These are phyloP conservation scores for Colletotrichum melonis DNA, from an alignment of 2,329 filamentous ascomycete genomes.

Conservation along the genomic window DNA sequence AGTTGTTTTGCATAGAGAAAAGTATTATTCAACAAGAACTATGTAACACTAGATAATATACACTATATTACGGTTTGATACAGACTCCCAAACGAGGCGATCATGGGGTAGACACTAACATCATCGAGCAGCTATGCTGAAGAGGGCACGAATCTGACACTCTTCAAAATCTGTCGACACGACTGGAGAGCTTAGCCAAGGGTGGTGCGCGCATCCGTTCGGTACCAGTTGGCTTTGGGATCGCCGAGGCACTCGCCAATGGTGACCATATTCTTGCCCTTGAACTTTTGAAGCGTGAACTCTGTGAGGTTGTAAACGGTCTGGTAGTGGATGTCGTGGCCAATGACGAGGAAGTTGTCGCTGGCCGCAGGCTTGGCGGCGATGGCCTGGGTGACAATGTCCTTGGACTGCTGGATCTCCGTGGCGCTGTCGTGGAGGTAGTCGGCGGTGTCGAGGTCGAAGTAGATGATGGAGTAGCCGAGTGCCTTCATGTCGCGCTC, in stretches of 20 bases:
- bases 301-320: slow-evolving; percentile 52
- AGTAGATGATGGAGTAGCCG: slow-evolving; percentile 50
- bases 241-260: slow-evolving; percentile 63
- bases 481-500: slow-evolving; percentile 40
- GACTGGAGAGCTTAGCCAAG: not conserved
- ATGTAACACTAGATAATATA: not conserved
- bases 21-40: not conserved
- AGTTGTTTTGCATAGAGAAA: not conserved
- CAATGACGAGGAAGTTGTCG: slow-evolving; percentile 40
- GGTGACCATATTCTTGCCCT: slow-evolving; percentile 55
- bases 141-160: not conserved
- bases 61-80: not conserved
- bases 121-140: not conserved
- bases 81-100: not conserved
- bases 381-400: slow-evolving; percentile 48
- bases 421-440: slow-evolving; percentile 45
- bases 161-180: not conserved
- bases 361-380: slow-evolving; percentile 42
- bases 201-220: slow-evolving; percentile 37
- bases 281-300: slow-evolving; percentile 49
- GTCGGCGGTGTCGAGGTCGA: slow-evolving; percentile 50
- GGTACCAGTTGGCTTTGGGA: slow-evolving; percentile 59
- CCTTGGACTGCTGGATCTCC: slow-evolving; percentile 48
- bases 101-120: not conserved
- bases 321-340: slow-evolving; percentile 56